These are phyloP conservation scores for Aspergillus nanangensis DNA, from an alignment of 495 filamentous ascomycete genomes.

Conservation along the genomic window DNA sequence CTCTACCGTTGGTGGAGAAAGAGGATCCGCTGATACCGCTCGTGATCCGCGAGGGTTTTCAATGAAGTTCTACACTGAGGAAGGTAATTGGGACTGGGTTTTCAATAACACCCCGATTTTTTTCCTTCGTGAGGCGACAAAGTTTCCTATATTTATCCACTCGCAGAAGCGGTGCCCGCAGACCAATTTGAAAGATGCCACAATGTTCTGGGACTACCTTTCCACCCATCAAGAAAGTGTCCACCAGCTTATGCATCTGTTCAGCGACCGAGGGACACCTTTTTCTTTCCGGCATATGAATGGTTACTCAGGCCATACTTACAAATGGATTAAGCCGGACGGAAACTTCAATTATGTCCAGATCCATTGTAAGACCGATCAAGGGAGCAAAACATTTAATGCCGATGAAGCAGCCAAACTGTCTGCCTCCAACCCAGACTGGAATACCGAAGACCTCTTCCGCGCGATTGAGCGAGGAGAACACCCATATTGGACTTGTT, in stretches of 20 bases:
- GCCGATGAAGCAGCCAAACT: conserved; percentile 55
- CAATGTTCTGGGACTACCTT: conserved; percentile 69
- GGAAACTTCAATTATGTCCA: conserved; percentile 70
- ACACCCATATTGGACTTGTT: conserved; percentile 65
- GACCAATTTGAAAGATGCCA: conserved; percentile 57
- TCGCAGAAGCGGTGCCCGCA: conserved; percentile 74
- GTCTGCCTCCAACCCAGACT: conserved; percentile 65
- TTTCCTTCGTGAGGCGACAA: conserved; percentile 74
- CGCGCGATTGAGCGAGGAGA: conserved; percentile 61
- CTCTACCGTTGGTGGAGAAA: conserved; percentile 70
- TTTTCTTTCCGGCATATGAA: conserved; percentile 67
- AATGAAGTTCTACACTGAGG: conserved; percentile 76
- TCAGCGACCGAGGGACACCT: conserved; percentile 68
- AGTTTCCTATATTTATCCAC: conserved; percentile 74
- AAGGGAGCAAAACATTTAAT: conserved; percentile 61
- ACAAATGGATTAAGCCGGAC: conserved; percentile 64
- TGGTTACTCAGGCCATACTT: conserved; percentile 68
- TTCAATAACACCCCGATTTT: conserved; percentile 73
- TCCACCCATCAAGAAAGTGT: conserved; percentile 64
- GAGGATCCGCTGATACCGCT: conserved; percentile 63
- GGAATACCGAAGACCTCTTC: conserved; percentile 67
- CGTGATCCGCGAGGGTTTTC: conserved; percentile 69
- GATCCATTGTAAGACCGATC: conserved; percentile 66
- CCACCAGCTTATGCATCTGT: conserved; percentile 69
- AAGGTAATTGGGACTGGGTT: conserved; percentile 78